Percentiles rank a stretch among this genome's conserved stretches.
phyloP scores from a whole-genome alignment of 257 asterid genomes.

The Solanum peruvianum region DNA sequence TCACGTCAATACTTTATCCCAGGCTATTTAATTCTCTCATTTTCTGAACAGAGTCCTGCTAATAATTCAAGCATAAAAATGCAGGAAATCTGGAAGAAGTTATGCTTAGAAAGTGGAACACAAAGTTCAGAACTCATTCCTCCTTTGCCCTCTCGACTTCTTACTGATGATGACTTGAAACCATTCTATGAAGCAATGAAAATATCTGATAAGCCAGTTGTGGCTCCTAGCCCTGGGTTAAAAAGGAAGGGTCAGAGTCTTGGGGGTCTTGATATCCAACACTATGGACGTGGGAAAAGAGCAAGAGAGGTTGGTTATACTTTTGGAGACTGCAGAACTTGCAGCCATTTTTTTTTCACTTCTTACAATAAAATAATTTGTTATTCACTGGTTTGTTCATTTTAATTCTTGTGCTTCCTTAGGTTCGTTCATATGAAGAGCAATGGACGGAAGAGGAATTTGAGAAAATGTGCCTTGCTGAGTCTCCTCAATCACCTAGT shows the following conservation, averaged over 20 bases:
- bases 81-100: conserved; percentile 69
- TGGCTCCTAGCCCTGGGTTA: conserved; percentile 42
- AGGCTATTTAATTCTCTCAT: not conserved
- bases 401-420: conserved; percentile 3
- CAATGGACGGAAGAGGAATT: conserved; percentile 98
- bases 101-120: conserved; percentile 30
- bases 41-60: not conserved
- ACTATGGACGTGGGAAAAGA: conserved; percentile 98
- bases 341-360: not conserved
- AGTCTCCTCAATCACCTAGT: conserved; percentile 64
- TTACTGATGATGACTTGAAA: conserved; percentile 68
- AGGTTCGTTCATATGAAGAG: conserved; percentile 98
- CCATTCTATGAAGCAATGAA: conserved; percentile 83
- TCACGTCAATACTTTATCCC: conserved; percentile 3
- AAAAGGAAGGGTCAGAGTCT: conserved; percentile 70
- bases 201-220: conserved; percentile 48
- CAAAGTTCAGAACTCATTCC: conserved; percentile 44
- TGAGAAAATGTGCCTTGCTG: conserved; percentile 85
- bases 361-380: not conserved
- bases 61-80: not conserved
- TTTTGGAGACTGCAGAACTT: not conserved
- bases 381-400: conserved; percentile 7
- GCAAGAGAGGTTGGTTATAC: conserved; percentile 76
- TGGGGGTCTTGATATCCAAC: conserved; percentile 91
- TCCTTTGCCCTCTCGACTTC: conserved; percentile 80